Conservation (phyloP, 345 rosid species). For the Nasturtium officinale region DNA sequence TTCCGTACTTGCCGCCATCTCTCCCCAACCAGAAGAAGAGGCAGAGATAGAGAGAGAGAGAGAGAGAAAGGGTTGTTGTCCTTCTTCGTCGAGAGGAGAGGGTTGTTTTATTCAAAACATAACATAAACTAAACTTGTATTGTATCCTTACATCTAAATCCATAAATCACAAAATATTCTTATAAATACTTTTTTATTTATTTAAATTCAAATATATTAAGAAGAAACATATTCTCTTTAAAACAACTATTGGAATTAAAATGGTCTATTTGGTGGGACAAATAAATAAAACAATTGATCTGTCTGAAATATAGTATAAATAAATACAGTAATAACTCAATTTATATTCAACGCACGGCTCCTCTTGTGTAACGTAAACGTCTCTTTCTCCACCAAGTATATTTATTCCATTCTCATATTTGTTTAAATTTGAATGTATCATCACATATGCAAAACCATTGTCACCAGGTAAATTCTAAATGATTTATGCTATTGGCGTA, state of each 20-base stretch:
- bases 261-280: no score
- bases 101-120: no score
- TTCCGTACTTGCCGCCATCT: slow-evolving; percentile 18
- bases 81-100: no score
- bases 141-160: no score
- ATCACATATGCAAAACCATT: background rate
- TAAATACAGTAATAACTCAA: background rate
- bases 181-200: no score
- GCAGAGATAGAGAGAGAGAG: background rate
- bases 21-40: background rate
- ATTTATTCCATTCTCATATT: background rate
- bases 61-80: slow-evolving; percentile 27
- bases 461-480: background rate
- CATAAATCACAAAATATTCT: no score
- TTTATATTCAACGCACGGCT: background rate
- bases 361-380: background rate
- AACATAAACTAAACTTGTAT: no score
- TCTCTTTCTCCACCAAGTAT: background rate
- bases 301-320: background rate
- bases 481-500: background rate
- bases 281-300: background rate
- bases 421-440: background rate
- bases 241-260: no score
- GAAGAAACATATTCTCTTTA: no score
- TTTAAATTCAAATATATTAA: no score